Evolutionary conservation across 83 land plant genomes (phyloP), one percentile per base, ranked within the genome.

Genomic region (Isoetes engelmannii): DNA sequence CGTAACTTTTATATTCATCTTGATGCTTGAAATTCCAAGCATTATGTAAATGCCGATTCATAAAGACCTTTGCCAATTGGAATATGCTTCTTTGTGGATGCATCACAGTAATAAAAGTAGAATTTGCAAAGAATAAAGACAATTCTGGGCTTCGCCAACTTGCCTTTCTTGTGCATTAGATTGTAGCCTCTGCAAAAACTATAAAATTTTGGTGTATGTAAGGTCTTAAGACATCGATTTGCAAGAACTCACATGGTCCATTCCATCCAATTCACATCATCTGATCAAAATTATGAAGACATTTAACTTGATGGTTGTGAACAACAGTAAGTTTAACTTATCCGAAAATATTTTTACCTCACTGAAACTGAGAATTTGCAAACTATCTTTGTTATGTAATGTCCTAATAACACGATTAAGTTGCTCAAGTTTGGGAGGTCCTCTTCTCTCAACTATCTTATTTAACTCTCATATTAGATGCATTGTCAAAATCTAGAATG

Each of bases 201-300:
- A 61, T 41, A 95, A 80, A 45, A 80, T 78, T 59, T 86, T 85
- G 5, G 83, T 78, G 73, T 95, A 95, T 5, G 99, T 88, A 19
- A 85, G 88, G 73, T 95, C 99, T 6, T 79, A 53, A 69, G 46
- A 83, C 37, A 91, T 51, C 44, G 99, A 97, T 75, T 95, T 95
- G 81, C 99, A 95, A 20, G 97, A 88, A 71, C 86, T 95, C 63
- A 95, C 77, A 76, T 95, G 99, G 81, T 95, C 99, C 18, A 90
- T 86, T 5, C 91, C 91, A 37, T 86, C 91, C 61, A 95, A 73
- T n/a, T n/a, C n/a, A n/a, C n/a, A n/a, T n/a, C 41, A 95, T 95
- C 99, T 95, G 84, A 41, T 7, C 8, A 8, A 18, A n/a, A 47
- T 4, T 0, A 44, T 7, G 4, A 15, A 45, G 44, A 48, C 74